These are phyloP conservation scores for Carex kokanica DNA, from an alignment of 176 grass and related monocot genomes.

Conservation along the genomic window DNA sequence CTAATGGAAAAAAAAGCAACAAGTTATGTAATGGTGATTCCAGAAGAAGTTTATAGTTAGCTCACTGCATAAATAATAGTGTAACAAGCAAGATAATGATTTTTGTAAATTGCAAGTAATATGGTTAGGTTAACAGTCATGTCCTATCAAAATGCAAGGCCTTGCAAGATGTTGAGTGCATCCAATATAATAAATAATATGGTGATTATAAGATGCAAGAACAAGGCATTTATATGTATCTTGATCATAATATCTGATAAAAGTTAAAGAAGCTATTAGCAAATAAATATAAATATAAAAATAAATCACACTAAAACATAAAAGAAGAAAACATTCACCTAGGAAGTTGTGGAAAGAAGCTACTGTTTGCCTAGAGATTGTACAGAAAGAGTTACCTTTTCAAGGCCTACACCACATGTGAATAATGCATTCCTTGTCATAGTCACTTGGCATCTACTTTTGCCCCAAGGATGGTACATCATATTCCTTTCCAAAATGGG, in stretches of 20 bases:
- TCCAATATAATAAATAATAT: neutral
- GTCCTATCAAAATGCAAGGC: neutral
- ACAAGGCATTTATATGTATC: neutral
- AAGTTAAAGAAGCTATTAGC: neutral
- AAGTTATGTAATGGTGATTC: neutral
- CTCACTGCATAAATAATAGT: neutral
- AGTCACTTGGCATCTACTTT: slow-evolving; percentile 9
- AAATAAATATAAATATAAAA: neutral
- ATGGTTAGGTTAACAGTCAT: neutral
- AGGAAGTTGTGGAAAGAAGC: neutral
- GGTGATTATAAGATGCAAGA: neutral
- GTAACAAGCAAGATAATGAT: neutral
- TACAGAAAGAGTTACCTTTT: neutral
- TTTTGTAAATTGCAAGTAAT: neutral
- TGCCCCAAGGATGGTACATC: slow-evolving; percentile 13
- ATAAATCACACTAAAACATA: neutral
- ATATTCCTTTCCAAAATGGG: neutral
- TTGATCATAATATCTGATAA: neutral
- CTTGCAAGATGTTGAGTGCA: neutral
- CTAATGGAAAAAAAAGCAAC: neutral
- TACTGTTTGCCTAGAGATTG: neutral
- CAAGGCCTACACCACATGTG: neutral
- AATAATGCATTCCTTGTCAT: slow-evolving; percentile 13
- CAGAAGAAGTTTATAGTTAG: neutral
- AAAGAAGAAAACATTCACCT: neutral